phyloP scores from a whole-genome alignment of 164 flowering plant species.

The Platanus orientalis region DNA sequence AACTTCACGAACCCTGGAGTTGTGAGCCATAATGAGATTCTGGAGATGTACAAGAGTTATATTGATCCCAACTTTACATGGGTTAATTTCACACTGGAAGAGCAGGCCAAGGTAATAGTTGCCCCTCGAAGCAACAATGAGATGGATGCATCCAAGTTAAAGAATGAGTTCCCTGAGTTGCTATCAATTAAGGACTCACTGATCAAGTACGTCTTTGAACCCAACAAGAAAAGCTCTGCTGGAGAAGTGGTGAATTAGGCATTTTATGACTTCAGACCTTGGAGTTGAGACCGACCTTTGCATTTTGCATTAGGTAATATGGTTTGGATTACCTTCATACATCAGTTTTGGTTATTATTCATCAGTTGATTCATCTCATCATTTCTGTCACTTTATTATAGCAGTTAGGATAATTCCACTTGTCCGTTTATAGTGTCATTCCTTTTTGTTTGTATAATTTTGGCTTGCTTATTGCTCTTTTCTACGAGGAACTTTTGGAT shows the following conservation, averaged over 20 bases:
- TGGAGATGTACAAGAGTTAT: slow-evolving; percentile 65
- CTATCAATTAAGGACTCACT: slow-evolving; percentile 64
- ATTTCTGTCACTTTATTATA: not conserved
- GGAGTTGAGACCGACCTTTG: not conserved
- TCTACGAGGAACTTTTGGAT: not conserved
- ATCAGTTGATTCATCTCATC: not conserved
- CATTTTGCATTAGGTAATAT: not conserved
- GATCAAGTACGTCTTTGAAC: slow-evolving; percentile 63
- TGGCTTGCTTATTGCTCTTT: not conserved
- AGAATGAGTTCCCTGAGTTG: slow-evolving; percentile 61
- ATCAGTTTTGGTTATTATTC: not conserved
- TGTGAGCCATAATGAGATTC: slow-evolving; percentile 69
- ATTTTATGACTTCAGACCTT: not conserved
- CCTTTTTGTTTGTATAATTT: not conserved
- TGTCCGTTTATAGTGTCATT: not conserved
- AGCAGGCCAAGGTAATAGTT: slow-evolving; percentile 70
- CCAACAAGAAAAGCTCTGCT: slow-evolving; percentile 38
- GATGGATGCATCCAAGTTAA: slow-evolving; percentile 66
- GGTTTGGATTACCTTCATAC: not conserved
- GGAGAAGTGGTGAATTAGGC: not conserved
- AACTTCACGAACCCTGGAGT: slow-evolving; percentile 76
- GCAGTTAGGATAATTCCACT: not conserved
- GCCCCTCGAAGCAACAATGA: slow-evolving; percentile 75
- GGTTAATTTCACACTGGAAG: slow-evolving; percentile 63
- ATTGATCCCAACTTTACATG: slow-evolving; percentile 50